Evolutionary conservation across 768 basidiomycete genomes (phyloP).

Genomic region (Inosperma sp.): DNA sequence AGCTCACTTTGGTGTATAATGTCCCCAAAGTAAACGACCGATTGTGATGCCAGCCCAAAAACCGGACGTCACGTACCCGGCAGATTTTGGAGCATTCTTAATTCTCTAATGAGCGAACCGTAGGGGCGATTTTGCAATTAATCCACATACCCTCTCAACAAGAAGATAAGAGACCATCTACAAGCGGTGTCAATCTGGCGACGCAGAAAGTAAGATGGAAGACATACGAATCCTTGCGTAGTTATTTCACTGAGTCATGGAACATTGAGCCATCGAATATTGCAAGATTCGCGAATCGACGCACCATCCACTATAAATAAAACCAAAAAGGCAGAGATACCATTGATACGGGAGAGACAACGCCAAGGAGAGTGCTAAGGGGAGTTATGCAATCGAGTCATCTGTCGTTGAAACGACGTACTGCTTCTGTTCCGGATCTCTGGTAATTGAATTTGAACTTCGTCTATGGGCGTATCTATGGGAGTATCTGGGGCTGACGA

Average conservation of each 20-base stretch:
- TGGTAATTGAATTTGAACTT: background rate
- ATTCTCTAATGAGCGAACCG: conserved; percentile 48
- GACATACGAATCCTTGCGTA: conserved; percentile 49
- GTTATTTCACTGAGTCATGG: conserved; percentile 38
- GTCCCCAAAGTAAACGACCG: conserved; percentile 50
- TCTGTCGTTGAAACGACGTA: too few relatives aligned
- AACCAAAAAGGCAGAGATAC: conserved; percentile 42
- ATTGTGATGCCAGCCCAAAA: too few relatives aligned
- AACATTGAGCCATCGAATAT: conserved; percentile 33
- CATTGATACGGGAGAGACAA: conserved; percentile 41
- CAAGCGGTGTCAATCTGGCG: conserved; percentile 6
- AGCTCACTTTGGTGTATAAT: conserved; percentile 38
- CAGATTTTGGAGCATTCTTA: too few relatives aligned
- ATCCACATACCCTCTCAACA: conserved; percentile 39
- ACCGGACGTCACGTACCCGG: too few relatives aligned
- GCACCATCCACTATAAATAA: conserved; percentile 48
- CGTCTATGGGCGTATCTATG: background rate
- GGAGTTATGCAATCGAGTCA: background rate
- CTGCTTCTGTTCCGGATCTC: background rate
- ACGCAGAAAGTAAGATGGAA: background rate
- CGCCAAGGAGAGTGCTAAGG: conserved; percentile 36
- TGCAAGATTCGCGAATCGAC: conserved; percentile 17
- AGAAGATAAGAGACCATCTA: conserved; percentile 54
- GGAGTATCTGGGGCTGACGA: conserved; percentile 2
- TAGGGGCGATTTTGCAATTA: conserved; percentile 58